Base-by-base conservation (phyloP, 768 basidiomycete species). In the Tephrocybe sp. region DNA sequence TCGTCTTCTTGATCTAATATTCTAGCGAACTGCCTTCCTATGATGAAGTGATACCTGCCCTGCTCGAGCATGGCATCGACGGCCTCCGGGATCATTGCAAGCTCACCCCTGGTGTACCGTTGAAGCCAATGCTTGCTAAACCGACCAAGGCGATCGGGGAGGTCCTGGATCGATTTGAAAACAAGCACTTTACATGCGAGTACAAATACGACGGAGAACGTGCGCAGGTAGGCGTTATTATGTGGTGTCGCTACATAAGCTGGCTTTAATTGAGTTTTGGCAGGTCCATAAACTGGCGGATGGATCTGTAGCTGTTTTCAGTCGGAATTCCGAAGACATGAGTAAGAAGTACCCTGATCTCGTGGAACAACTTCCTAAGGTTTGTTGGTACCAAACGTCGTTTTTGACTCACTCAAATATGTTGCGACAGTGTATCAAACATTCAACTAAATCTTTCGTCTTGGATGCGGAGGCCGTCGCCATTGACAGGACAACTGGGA, bases 201-300 rank as follows among this genome's bases (percentile, higher is more conserved):
- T 99, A 99, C 72, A 99, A 99, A 69, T 99, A 99, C 59, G 97
- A 99, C 57, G 97, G 97, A 6, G 97, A 99, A 67, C 86, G 97
- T 41, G 97, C 97, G 14, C 95, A 98, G 73, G 89, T 86, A 38
- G 30, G 69, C 52, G 30, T 15, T 15, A 5, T 36, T 36, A 6
- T 30, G 6, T 3, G 30, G 37, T 14, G 3, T 46, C 17, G n/a
- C 18, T 20, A 7, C 26, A 21, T 41, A 25, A 24, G 11, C 10
- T 41, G 20, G 21, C 30, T 53, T 28, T 41, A 53, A 8, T 23
- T 1, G 20, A n/a, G 20, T 24, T 18, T 30, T n/a, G 42, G 30
- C 57, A 89, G 85, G 88, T 96, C 2, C 97, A 99, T 69, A 84
- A 78, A 63, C 72, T 93, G 41, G 83, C 84, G 37, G 80, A 93